Base-by-base conservation (phyloP, 1,284 basidiomycete genomes). In the Sparassis latifolia region DNA sequence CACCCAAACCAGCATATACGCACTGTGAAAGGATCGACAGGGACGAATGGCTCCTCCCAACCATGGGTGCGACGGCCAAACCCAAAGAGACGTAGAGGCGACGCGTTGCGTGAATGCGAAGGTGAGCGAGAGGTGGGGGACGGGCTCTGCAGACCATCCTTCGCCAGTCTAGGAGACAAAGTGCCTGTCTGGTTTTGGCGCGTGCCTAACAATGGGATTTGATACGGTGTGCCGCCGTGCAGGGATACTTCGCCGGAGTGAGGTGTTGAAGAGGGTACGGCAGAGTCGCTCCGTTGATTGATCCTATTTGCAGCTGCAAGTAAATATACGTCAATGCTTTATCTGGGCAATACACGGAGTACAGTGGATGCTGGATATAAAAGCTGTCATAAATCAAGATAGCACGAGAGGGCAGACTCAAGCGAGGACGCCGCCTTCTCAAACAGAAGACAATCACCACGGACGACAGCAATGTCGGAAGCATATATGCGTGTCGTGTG, bases 21-120 rank as follows among this genome's bases (percentile, higher is more conserved):
- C 28, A 68, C 52, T 33, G 50, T 62, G 60, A 74, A 77, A 2
- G 77, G 78, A 50, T 79, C 68, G 6, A 75, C 58, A 9, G 77
- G 72, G 7, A 78, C 60, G 53, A 79, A 79, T 0, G 74, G 70
- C 29, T 79, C 77, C 53, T 79, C 77, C 5, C 68, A 68, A 12
- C 66, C 66, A 37, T 71, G 67, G 5, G 54, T 37, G 9, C 71
- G 69, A 47, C 71, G 64, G 27, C 60, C 62, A 52, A 60, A 67
- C 3, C 63, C 59, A 55, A 76, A 56, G 2, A 69, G 62, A 43
- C 73, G 70, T 0, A 75, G 61, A 1, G 77, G 77, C 0, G 75
- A 77, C 0, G 69, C 64, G 2, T 71, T 64, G 20, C 77, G 71
- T 3, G 73, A 74, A 41, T 66, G 72, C 6, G 71, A 63, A 0